Percentiles rank a stretch among this genome's conserved stretches.
Evolutionary conservation across 2,329 filamentous ascomycete genomes (phyloP).

Genomic region (Hymenoscyphus linearis): DNA sequence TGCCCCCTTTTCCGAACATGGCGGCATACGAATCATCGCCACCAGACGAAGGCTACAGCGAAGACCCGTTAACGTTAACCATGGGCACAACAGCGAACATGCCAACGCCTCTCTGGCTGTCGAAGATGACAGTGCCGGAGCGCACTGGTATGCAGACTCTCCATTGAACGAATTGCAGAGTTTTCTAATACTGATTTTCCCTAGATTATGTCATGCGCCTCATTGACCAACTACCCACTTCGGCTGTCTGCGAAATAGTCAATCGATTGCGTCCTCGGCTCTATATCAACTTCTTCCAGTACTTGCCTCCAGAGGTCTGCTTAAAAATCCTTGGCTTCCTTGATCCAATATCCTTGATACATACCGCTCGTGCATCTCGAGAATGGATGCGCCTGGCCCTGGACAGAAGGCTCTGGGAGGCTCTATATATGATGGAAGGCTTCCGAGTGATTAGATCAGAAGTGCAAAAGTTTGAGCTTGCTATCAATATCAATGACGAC

Average conservation of each 20-base stretch:
- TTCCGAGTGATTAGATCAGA: constrained; percentile 70
- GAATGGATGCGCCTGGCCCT: constrained; percentile 75
- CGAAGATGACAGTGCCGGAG: constrained; percentile 23
- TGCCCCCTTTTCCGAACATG: not conserved
- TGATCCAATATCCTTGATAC: constrained; percentile 72
- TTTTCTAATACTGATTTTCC: constrained; percentile 14
- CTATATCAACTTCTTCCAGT: constrained; percentile 85
- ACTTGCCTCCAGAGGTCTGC: constrained; percentile 85
- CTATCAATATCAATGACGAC: constrained; percentile 33
- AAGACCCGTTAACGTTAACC: constrained; percentile 31
- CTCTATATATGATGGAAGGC: constrained; percentile 76
- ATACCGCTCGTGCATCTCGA: constrained; percentile 71
- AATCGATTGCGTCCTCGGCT: constrained; percentile 75
- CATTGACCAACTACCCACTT: constrained; percentile 72
- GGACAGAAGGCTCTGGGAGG: constrained; percentile 82
- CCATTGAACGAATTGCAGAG: not conserved
- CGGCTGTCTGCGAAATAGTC: constrained; percentile 73
- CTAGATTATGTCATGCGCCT: constrained; percentile 76
- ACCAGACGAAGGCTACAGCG: constrained; percentile 34
- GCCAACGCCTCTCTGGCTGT: constrained; percentile 22
- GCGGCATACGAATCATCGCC: constrained; percentile 24
- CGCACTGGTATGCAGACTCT: constrained; percentile 24
- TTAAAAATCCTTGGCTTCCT: constrained; percentile 85
- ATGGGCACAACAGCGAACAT: constrained; percentile 13
- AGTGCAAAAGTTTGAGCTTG: constrained; percentile 61